These are phyloP conservation scores for Botrytis pseudocinerea DNA, from an alignment of 2,329 filamentous ascomycete genomes.

Conservation along the genomic window DNA sequence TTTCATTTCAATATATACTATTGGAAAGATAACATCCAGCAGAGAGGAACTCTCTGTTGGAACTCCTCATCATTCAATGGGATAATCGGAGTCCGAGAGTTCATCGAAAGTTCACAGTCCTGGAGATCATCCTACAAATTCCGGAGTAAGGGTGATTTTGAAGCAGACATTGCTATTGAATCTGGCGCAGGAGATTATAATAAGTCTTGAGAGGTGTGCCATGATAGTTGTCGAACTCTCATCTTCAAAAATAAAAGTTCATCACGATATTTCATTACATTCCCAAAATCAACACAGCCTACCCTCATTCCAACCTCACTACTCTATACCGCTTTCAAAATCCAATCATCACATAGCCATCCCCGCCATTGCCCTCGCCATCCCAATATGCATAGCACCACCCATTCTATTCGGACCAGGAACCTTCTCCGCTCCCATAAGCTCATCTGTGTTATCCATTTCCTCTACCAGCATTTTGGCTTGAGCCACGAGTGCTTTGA, in stretches of 20 bases:
- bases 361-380: background rate
- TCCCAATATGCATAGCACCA: background rate
- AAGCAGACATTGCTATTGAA: background rate
- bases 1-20: accelerated
- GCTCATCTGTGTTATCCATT: slow-evolving; percentile 34
- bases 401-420: background rate
- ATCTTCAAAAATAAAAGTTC: background rate
- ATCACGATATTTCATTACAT: background rate
- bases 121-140: background rate
- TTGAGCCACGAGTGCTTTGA: slow-evolving; percentile 32
- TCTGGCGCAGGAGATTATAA: background rate
- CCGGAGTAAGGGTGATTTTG: background rate
- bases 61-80: background rate
- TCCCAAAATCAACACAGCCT: accelerated
- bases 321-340: background rate
- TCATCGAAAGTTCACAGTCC: background rate
- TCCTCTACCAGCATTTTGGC: slow-evolving; percentile 33
- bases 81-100: background rate
- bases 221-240: background rate
- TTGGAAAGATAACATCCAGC: background rate
- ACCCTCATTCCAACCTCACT: background rate
- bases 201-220: background rate
- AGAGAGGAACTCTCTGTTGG: background rate
- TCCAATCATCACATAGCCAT: background rate
- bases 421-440: background rate